Percentiles rank a stretch among this genome's conserved stretches.
phyloP scores from a whole-genome alignment of 1,139 yeast genomes.

The Arxiozyma bovina region DNA sequence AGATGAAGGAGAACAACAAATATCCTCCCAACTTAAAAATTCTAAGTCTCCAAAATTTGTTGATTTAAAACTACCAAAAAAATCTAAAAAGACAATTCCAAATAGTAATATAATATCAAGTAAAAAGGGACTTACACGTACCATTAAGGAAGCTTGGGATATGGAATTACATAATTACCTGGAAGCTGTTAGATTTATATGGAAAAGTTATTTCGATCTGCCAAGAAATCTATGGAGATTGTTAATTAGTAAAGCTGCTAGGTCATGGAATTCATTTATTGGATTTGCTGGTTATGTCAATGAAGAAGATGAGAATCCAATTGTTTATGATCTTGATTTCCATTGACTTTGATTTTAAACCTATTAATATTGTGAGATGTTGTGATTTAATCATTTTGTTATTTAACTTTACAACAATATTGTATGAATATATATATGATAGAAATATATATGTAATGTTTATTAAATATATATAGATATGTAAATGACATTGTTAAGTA shows the following conservation, averaged over 20 bases:
- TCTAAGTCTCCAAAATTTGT: constrained; percentile 11
- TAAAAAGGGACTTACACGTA: constrained; percentile 7
- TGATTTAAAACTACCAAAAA: constrained; percentile 24
- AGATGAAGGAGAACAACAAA: constrained; percentile 11
- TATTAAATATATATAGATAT: background rate
- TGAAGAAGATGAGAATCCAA: constrained; percentile 28
- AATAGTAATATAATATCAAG: constrained; percentile 2
- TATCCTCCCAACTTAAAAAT: background rate
- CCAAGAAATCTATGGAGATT: constrained; percentile 55
- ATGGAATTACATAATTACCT: constrained; percentile 49
- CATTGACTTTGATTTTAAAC: constrained; percentile 9
- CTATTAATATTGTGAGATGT: background rate
- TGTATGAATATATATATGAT: background rate
- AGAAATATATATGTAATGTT: too few species aligned
- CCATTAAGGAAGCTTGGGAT: constrained; percentile 37
- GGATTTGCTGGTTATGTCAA: constrained; percentile 37
- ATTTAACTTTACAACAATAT: background rate
- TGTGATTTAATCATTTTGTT: too few species aligned
- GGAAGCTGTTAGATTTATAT: constrained; percentile 60
- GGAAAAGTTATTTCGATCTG: constrained; percentile 56
- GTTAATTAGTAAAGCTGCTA: constrained; percentile 40
- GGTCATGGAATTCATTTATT: constrained; percentile 67
- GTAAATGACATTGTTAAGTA: background rate
- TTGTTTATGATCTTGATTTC: constrained; percentile 18
- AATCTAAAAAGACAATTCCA: constrained; percentile 5